These are phyloP conservation scores for Pseudonitzschia pungens DNA, from an alignment of 108 stramenopile genomes.

Conservation along the genomic window DNA sequence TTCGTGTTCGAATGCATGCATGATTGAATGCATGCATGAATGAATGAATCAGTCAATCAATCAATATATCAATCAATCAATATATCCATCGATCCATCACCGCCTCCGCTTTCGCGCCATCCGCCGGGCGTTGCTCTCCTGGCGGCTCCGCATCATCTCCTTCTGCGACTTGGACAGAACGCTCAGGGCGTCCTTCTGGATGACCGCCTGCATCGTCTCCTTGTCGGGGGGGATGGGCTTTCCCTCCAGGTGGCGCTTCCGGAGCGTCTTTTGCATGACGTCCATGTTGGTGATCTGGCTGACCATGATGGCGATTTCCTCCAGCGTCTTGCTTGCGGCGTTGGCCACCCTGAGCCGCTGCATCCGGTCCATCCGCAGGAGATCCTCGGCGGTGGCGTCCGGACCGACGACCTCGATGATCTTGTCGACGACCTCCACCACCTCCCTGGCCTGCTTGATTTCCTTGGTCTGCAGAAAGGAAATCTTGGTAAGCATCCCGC, in stretches of 20 bases:
- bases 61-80: too few relatives aligned
- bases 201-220: constrained; percentile 53
- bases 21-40: too few relatives aligned
- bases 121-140: constrained; percentile 31
- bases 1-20: too few relatives aligned
- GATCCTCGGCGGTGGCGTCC: constrained; percentile 50
- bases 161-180: constrained; percentile 63
- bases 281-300: constrained; percentile 73
- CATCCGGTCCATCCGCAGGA: constrained; percentile 51
- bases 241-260: constrained; percentile 60
- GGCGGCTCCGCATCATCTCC: constrained; percentile 48
- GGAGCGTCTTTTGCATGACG: constrained; percentile 76
- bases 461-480: constrained; percentile 63
- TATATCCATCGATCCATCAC: neutral
- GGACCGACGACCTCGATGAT: constrained; percentile 61
- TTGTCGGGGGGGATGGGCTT: constrained; percentile 64
- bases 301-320: constrained; percentile 64
- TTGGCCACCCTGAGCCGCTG: constrained; percentile 49
- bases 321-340: constrained; percentile 50
- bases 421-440: constrained; percentile 47
- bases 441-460: constrained; percentile 63
- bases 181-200: constrained; percentile 63
- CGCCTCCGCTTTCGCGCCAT: constrained; percentile 24
- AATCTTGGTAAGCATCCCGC: constrained; percentile 63
- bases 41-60: too few relatives aligned